Evolutionary conservation across 495 filamentous ascomycete species (phyloP).

Genomic region (Penicilliopsis zonata): DNA sequence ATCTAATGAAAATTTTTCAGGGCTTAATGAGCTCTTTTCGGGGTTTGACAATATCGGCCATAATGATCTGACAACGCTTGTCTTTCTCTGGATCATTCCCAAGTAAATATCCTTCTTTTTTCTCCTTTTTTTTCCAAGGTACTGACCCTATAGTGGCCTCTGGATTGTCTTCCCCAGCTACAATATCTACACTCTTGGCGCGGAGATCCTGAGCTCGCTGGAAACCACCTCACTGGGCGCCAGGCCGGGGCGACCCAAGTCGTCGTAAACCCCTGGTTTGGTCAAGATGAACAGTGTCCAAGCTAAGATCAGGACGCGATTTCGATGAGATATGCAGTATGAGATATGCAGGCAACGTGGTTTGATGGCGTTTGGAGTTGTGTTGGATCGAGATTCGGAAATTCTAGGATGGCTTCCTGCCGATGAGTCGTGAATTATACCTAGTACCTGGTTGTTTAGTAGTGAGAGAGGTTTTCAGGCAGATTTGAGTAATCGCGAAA

Average conservation of each 20-base stretch:
- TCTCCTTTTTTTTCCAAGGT: slow-evolving; percentile 1
- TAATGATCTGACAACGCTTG: slow-evolving; percentile 43
- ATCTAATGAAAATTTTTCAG: slow-evolving; percentile 24
- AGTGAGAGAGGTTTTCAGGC: too few species aligned
- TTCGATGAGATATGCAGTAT: too few species aligned
- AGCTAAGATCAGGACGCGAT: too few species aligned
- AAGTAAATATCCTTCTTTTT: slow-evolving; percentile 48
- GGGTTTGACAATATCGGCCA: slow-evolving; percentile 73
- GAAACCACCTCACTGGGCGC: slow-evolving; percentile 31
- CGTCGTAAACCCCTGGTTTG: slow-evolving; percentile 7
- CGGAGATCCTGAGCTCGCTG: slow-evolving; percentile 58
- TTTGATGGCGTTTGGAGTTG: too few species aligned
- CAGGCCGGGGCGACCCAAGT: slow-evolving; percentile 22
- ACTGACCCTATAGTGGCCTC: slow-evolving; percentile 41
- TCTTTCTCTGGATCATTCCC: slow-evolving; percentile 65
- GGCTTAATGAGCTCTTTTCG: slow-evolving; percentile 65
- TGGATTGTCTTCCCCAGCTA: slow-evolving; percentile 68
- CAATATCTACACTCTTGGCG: slow-evolving; percentile 55
- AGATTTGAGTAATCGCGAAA: too few species aligned
- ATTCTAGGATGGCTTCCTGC: too few species aligned
- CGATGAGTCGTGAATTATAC: too few species aligned
- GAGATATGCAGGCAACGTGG: too few species aligned
- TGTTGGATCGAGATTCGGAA: too few species aligned
- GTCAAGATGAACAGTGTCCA: too few species aligned
- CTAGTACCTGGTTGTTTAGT: too few species aligned